Evolutionary conservation across 768 basidiomycete species (phyloP).

Genomic region (Pholiota molesta): DNA sequence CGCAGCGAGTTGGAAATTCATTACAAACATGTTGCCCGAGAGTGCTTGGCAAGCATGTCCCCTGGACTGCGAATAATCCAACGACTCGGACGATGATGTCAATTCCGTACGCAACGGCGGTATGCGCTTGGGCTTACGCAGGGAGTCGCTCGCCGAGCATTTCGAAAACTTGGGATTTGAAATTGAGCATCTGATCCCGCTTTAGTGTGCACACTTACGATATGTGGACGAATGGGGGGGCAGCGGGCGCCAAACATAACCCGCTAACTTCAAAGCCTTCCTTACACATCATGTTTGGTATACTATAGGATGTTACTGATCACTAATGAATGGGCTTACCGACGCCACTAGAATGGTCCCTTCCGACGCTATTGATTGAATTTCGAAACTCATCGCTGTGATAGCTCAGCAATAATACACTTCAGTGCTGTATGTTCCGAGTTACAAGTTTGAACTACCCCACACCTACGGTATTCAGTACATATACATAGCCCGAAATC

Average conservation of each 20-base stretch:
- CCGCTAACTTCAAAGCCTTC: not conserved
- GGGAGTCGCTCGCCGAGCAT: not conserved
- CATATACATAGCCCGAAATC: not conserved
- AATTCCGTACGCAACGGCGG: too few species aligned
- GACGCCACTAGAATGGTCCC: constrained; percentile 1
- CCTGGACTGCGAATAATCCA: too few species aligned
- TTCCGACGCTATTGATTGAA: not conserved
- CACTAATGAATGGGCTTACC: not conserved
- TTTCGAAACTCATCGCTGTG: not conserved
- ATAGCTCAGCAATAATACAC: too few species aligned
- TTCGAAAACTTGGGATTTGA: not conserved
- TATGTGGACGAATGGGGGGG: not conserved
- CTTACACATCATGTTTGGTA: not conserved
- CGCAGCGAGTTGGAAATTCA: too few species aligned
- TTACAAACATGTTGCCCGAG: too few species aligned
- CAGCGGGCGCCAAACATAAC: constrained; percentile 2
- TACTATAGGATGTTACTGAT: not conserved
- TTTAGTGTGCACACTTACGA: not conserved
- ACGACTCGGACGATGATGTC: too few species aligned
- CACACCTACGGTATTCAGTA: not conserved
- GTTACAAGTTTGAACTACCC: not conserved
- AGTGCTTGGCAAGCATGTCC: too few species aligned
- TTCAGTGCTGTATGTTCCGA: too few species aligned
- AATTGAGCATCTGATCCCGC: not conserved
- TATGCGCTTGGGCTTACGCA: not conserved